These are phyloP conservation scores for Blastobotrys terrestris DNA, from an alignment of 805 yeast genomes.

Conservation along the genomic window DNA sequence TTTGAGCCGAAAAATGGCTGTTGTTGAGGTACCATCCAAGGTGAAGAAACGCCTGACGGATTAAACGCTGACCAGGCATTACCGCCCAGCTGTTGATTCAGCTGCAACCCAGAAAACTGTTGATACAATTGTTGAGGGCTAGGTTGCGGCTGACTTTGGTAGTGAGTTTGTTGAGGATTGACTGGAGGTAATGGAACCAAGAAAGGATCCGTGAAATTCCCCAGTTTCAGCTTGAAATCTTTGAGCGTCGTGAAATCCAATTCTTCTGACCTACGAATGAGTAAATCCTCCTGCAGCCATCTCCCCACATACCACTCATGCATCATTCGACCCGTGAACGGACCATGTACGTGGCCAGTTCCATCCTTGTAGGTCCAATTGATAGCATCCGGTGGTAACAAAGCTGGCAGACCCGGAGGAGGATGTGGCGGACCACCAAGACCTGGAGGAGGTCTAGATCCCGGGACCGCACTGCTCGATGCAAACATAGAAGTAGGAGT, in stretches of 20 bases:
- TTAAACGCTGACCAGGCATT: neutral
- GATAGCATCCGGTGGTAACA: constrained; percentile 38
- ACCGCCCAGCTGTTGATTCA: neutral
- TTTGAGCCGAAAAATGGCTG: neutral
- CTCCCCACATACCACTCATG: constrained; percentile 66
- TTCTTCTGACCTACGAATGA: constrained; percentile 56
- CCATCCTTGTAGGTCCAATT: constrained; percentile 74
- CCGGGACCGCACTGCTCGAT: neutral
- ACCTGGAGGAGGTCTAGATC: constrained; percentile 3
- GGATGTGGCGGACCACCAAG: constrained; percentile 10
- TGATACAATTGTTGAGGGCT: neutral
- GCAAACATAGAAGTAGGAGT: neutral
- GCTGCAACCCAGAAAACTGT: neutral
- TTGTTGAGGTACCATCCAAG: neutral
- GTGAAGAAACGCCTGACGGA: neutral
- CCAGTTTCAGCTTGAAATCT: constrained; percentile 45
- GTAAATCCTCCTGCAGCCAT: constrained; percentile 50
- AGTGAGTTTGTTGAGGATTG: neutral
- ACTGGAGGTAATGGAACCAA: constrained; percentile 36
- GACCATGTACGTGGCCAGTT: constrained; percentile 68
- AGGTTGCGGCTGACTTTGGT: constrained; percentile 1
- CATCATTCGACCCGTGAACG: constrained; percentile 69
- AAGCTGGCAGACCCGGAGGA: constrained; percentile 17
- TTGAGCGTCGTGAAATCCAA: constrained; percentile 43
- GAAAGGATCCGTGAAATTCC: constrained; percentile 55